phyloP scores from a whole-genome alignment of 306 rosid genomes.

The Malus orientalis region DNA sequence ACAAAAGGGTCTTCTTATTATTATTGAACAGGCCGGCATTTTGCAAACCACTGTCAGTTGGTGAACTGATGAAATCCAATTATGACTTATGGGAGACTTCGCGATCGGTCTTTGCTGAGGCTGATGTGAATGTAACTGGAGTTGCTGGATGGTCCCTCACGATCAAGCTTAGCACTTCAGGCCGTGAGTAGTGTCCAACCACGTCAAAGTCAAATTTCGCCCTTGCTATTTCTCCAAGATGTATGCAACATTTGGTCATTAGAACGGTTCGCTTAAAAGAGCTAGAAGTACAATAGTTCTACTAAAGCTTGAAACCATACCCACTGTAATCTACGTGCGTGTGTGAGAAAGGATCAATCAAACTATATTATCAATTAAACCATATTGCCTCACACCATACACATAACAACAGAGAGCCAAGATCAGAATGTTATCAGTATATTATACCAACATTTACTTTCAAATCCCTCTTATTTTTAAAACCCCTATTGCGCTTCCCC shows the following conservation, averaged over 20 bases:
- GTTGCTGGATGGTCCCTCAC: slow-evolving; percentile 67
- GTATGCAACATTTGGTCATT: slow-evolving; percentile 24
- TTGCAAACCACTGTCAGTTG: slow-evolving; percentile 1
- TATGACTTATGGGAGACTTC: slow-evolving; percentile 36
- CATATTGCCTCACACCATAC: too few relatives aligned
- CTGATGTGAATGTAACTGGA: slow-evolving; percentile 64
- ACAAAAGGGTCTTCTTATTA: not conserved
- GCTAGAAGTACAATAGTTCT: not conserved
- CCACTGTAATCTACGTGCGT: not conserved
- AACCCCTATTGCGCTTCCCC: too few relatives aligned
- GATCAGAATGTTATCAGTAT: too few relatives aligned
- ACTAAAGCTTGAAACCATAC: not conserved
- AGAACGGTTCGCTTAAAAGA: not conserved
- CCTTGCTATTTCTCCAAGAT: slow-evolving; percentile 80
- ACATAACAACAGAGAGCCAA: too few relatives aligned
- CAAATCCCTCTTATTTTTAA: too few relatives aligned
- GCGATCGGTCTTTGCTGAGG: slow-evolving; percentile 15
- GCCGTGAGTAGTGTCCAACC: slow-evolving; percentile 87
- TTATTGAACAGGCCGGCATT: slow-evolving; percentile 14
- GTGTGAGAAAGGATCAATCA: not conserved
- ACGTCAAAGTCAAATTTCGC: slow-evolving; percentile 83
- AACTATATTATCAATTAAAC: not conserved
- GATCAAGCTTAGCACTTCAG: slow-evolving; percentile 77
- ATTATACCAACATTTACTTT: too few relatives aligned
- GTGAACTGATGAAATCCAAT: slow-evolving; percentile 11